Evolutionary conservation across 169 alveolate genomes (phyloP), one percentile per base, ranked within the genome.

Genomic region (Cyclospora cayetanensis): DNA sequence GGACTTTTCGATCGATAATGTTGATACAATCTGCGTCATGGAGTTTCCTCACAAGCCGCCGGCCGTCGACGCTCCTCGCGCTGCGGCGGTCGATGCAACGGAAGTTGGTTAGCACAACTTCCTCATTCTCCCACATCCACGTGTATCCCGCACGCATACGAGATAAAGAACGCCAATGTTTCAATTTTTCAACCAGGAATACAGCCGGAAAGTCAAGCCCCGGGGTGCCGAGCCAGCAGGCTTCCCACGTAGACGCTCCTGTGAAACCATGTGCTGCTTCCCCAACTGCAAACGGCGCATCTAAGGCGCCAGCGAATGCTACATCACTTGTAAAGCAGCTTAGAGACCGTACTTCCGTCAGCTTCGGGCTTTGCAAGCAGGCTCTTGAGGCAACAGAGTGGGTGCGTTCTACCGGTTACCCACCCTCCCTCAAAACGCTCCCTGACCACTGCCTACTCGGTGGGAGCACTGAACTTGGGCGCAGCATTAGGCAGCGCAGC

Each of bases 331-430:
- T 76, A 43, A 76, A 76, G 1, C 34, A 76, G 18, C 86, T 76
- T 22, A 76, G 86, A 34, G 86, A 76, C 31, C 34, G 86, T 11
- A 76, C 86, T 42, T 12, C 86, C 20, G 66, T 0, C 42, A 76
- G 86, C 35, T 2, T 76, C 15, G 43, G 86, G 4, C 65, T 76
- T 34, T 76, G 86, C 55, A 76, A 76, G 35, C 86, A 52, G 43
- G 86, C 86, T 1, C 66, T 76, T 1, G 66, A 76, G 66, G 86
- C 52, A 11, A 25, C 66, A 0, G 43, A 76, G 2, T 76, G 86
- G 86, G 86, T 76, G 12, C 2, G 86, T 34, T 9, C 20, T n/a
- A 9, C 35, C 31, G n/a, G n/a, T n/a, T n/a, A 7, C 60, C n/a
- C n/a, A 1, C 15, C 11, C n/a, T 70, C 12, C 83, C n/a, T 20